Evolutionary conservation across 2,329 filamentous ascomycete genomes (phyloP), one percentile per base, ranked within the genome.

Genomic region (Xylaria sp.): DNA sequence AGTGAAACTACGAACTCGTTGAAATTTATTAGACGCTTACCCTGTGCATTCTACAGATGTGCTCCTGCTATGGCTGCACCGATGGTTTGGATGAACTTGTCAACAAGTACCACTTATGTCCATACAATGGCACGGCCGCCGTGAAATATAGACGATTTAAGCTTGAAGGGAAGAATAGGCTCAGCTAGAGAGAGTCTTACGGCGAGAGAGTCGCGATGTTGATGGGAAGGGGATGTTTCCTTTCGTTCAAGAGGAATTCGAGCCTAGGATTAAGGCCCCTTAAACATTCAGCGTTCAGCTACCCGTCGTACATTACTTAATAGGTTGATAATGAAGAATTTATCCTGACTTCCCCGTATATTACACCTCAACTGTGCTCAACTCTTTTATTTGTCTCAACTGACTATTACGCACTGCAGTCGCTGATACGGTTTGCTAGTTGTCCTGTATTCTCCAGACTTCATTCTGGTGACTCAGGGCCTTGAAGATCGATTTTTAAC

Each of bases 61-160:
- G 71, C 51, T 62, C 64, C 7, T 72, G 71, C 59, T 71, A 72
- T 49, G 71, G 71, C 46, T 73, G 69, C 52, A 66, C 67, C 12
- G 65, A 71, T 25, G 64, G 71, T 1, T 36, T 71, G 36, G 71
- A 73, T 23, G 65, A 70, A 25, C 60, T 71, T 12, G 55, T 73
- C 56, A 73, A 71, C 28, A 65, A 71, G 33, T 39, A 71, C 55
- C 51, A 15, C 15, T 36, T 73, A 31, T 71, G 71, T 43, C 71
- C 71, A 10, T 69, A 69, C 33, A 69, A 69, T 43, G 63, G 67
- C 4, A 69, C 67, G 23, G 55, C 67, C 9, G 6, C 58, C 62
- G 20, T 65, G 18, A 68, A 20, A 18, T 1, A 55, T 67, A 6
- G 0, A 20, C 7, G 15, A n/a, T 18, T 3, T 56, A 5, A n/a